Base-by-base conservation (phyloP, 2,329 filamentous ascomycete species). In the Penicillium freii region DNA sequence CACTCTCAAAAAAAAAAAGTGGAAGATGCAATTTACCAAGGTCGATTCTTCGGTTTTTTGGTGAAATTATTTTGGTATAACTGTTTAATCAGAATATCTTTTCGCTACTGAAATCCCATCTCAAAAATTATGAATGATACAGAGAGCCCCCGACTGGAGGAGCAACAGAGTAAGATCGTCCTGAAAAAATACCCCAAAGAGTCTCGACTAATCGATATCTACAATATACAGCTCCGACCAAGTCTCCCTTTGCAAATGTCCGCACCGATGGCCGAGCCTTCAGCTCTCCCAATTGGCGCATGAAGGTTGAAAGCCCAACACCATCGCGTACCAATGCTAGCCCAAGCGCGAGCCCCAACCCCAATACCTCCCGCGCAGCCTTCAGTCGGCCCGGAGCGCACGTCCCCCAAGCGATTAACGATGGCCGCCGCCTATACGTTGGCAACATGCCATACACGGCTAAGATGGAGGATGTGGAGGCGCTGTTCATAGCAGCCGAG, bases 361-460 rank as follows among this genome's bases (percentile, higher is more conserved):
- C 64, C 58, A 71, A 62, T 59, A 70, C 69, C 56, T 68, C 72
- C 51, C 64, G 70, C 43, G 58, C 67, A 17, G 62, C 71, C 42
- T 72, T 73, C 59, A 68, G 66, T 64, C 67, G 61, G 55, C 66
- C 64, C 13, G 67, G 66, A 50, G 55, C 65, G 29, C 69, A 73
- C 57, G 70, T 71, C 1, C 71, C 72, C 10, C 71, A 72, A 53
- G 72, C 74, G 13, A 75, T 77, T 40, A 69, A 66, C 5, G 74
- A 75, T 57, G 76, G 77, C 19, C 75, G 76, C 45, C 73, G 80
- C 36, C 69, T 84, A 5, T 83, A 84, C 61, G 77, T 84, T 13
- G 82, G 82, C 55, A 84, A 83, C 60, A 74, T 84, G 67, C 78
- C 80, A 1, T 84, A 84, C 64, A 77, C 77, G 50, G 81, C 81